Evolutionary conservation across 2,329 filamentous ascomycete genomes (phyloP), one percentile per base, ranked within the genome.

Genomic region (Lachnellula hyalina): DNA sequence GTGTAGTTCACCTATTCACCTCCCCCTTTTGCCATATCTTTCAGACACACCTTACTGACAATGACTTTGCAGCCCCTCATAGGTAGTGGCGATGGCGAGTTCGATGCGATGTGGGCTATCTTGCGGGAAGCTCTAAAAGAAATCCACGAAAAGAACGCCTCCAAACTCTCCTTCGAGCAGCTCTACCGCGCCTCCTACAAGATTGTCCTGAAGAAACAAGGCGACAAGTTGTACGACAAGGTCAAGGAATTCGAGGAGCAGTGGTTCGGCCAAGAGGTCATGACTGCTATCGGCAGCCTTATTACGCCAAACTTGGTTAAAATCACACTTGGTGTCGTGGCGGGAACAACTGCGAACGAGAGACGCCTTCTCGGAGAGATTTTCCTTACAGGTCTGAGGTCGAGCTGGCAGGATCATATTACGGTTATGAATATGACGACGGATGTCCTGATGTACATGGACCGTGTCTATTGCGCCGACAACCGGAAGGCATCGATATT

Each of bases 401-500:
- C 85, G 55, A 84, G 86, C 2, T 99, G 92, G 90, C 84, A 91
- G 57, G 88, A 95, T 59, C 92, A 99, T 68, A 89, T 92, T 68
- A 82, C 89, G 54, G 92, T 89, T 45, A 96, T 96, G 89, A 91
- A 90, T 68, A 97, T 97, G 93, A 86, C 90, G 49, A 91, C 92
- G 4, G 94, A 97, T 70, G 90, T 97, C 34, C 78, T 97, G 50
- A 96, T 97, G 91, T 96, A 96, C 68, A 90, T 99, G 78, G 93
- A 99, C 68, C 87, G 91, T 49, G 86, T 92, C 28, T 91, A 89
- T 66, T 87, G 84, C 49, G 77, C 84, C 36, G 90, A 95, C 59
- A 82, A 85, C 56, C 80, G 83, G 5, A 80, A 81, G 57, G 86
- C 90, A 0, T 87, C 88, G 0, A 94, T 96, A 52, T 96, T 92